These are phyloP conservation scores for Entophlyctis luteolus DNA, from an alignment of 192 early-diverging fungal species.

Conservation along the genomic window DNA sequence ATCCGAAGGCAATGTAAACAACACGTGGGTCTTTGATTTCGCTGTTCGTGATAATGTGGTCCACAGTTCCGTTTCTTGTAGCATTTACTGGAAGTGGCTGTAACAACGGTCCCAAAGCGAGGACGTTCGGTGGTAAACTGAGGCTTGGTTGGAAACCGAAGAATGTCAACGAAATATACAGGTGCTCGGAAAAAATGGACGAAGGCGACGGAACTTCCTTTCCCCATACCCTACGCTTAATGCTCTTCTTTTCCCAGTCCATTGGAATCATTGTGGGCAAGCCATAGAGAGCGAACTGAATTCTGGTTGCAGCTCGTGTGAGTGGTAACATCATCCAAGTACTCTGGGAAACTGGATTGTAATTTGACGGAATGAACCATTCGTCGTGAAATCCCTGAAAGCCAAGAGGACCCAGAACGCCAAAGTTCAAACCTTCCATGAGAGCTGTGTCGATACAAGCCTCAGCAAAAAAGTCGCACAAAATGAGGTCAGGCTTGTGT, in stretches of 20 bases:
- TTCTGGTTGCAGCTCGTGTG: background rate
- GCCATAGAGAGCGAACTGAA: background rate
- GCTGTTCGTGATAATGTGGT: too few relatives aligned
- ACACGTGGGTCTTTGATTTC: background rate
- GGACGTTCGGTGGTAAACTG: conserved; percentile 1
- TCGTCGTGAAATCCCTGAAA: background rate
- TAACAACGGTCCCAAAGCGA: background rate
- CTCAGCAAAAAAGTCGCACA: conserved; percentile 4
- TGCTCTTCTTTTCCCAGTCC: background rate
- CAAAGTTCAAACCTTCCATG: background rate
- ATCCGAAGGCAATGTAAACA: conserved; percentile 8
- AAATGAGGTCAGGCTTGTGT: background rate
- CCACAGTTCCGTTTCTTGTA: too few relatives aligned
- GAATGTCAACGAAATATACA: background rate
- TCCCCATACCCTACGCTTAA: background rate
- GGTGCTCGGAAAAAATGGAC: background rate
- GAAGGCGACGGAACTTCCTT: background rate
- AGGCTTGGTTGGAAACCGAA: background rate
- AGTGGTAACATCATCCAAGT: background rate
- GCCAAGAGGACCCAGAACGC: background rate
- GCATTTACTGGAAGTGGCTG: background rate
- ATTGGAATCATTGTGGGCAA: background rate
- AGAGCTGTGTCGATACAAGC: conserved; percentile 1
- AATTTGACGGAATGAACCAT: conserved; percentile 9
- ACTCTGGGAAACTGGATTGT: background rate